Evolutionary conservation across 176 grass and related monocot genomes (phyloP).

Genomic region (Oryza punctata): DNA sequence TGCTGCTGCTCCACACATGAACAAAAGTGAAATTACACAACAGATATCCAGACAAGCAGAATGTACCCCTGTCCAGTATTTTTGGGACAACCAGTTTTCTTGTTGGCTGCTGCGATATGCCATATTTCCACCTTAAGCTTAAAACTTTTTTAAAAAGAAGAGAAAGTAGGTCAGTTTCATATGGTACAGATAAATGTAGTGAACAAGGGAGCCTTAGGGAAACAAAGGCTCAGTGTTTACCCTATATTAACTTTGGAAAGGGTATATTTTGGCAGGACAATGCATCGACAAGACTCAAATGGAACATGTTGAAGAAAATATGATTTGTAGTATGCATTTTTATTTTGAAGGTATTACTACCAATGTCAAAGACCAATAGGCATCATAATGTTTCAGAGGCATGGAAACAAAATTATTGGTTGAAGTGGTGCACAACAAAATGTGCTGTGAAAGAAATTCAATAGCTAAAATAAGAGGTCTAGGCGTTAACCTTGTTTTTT

Average conservation of each 20-base stretch:
- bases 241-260: background rate
- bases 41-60: background rate
- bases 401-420: slow-evolving; percentile 9
- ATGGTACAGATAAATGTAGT: background rate
- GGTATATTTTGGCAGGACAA: background rate
- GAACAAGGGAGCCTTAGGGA: background rate
- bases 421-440: background rate
- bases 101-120: background rate
- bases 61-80: background rate
- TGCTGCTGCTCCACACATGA: background rate
- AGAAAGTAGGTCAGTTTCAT: background rate
- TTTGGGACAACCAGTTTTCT: background rate
- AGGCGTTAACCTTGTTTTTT: background rate
- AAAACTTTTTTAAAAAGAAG: background rate
- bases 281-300: background rate
- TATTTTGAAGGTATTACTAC: background rate
- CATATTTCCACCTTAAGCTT: slow-evolving; percentile 19
- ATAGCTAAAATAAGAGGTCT: background rate
- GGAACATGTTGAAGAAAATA: background rate
- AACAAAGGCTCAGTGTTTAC: background rate
- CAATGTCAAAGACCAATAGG: background rate
- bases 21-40: background rate
- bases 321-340: background rate
- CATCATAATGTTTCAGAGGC: background rate
- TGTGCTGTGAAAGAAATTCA: background rate